Base-by-base conservation (phyloP, 176 grass and related monocot genomes). In the Urochloa ruziziensis region DNA sequence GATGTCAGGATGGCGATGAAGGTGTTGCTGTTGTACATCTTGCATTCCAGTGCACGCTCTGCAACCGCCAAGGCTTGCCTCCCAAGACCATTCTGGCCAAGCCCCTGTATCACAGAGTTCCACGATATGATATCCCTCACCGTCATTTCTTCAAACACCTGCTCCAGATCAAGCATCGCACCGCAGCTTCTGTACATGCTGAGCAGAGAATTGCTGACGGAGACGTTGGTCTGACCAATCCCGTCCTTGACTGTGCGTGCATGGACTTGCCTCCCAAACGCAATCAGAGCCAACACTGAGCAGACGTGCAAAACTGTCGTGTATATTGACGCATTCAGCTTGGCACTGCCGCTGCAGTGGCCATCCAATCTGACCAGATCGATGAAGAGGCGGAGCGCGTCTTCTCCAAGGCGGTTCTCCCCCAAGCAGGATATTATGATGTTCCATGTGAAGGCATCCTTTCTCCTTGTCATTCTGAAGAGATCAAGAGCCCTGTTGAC, bases 51-150 rank as follows among this genome's bases (percentile, higher is more conserved):
- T 0, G 92, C 86, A 7, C 23, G 29, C 73, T 89, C 81, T 29
- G 76, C 77, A 7, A 53, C 29, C 27, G 76, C 36, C 80, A 85
- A 46, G 13, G 92, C 89, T 76, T 33, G 84, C 57, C 33, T 77
- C 21, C 76, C 72, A 27, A 54, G 67, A 18, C 89, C 81, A 30
- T 94, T 94, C 82, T 91, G 72, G 43, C 86, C 92, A 24, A 94
- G 83, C 56, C 86, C 92, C 63, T 89, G 92, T 70, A 94, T 85
- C 77, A 70, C 81, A 15, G 89, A 62, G 68, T 94, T 94, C 92
- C 84, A 94, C 24, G 86, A 87, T 7, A 87, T 28, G 16, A 59
- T 49, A 39, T 89, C 89, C 39, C 58, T 84, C 0, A 59, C 82
- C 0, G 72, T 37, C 73, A 82, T 85, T 66, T 94, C 89, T 15